Conservation (phyloP, 805 yeast genomes). For the Ogataea pini region DNA sequence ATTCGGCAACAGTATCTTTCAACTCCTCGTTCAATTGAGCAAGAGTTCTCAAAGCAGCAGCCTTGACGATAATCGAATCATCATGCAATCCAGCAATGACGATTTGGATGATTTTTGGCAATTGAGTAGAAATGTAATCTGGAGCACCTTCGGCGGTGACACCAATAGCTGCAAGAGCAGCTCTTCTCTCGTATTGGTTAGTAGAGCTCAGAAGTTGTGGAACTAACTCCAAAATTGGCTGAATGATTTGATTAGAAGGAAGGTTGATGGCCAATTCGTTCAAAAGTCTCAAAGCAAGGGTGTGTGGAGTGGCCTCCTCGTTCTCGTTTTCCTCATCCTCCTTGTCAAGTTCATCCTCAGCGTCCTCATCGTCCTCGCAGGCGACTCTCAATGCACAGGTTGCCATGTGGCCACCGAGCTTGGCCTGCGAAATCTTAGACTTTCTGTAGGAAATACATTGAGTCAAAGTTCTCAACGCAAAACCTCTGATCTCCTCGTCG, state of each 20-base stretch:
- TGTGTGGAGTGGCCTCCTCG: conserved; percentile 80
- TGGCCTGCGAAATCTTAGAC: conserved; percentile 73
- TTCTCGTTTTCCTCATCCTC: conserved; percentile 92
- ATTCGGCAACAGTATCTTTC: conserved; percentile 81
- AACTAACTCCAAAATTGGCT: conserved; percentile 70
- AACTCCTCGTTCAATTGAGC: conserved; percentile 78
- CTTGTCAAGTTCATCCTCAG: conserved; percentile 68
- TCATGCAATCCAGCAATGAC: conserved; percentile 79
- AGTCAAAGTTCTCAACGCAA: conserved; percentile 81
- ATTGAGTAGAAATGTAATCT: conserved; percentile 78
- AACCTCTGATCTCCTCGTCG: conserved; percentile 81
- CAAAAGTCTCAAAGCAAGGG: conserved; percentile 77
- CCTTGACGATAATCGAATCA: conserved; percentile 68
- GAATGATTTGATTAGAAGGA: conserved; percentile 91
- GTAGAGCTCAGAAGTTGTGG: conserved; percentile 57
- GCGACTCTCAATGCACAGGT: conserved; percentile 73
- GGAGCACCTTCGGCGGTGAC: conserved; percentile 92
- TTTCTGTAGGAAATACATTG: conserved; percentile 79
- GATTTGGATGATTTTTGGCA: conserved; percentile 70
- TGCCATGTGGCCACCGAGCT: conserved; percentile 81
- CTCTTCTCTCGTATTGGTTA: conserved; percentile 82
- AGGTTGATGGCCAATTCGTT: conserved; percentile 77
- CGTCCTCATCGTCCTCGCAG: conserved; percentile 78
- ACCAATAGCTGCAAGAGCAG: conserved; percentile 78
- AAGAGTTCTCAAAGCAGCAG: conserved; percentile 83